Conservation (phyloP, 345 rosid species). For the Hibiscus tridactylites region DNA sequence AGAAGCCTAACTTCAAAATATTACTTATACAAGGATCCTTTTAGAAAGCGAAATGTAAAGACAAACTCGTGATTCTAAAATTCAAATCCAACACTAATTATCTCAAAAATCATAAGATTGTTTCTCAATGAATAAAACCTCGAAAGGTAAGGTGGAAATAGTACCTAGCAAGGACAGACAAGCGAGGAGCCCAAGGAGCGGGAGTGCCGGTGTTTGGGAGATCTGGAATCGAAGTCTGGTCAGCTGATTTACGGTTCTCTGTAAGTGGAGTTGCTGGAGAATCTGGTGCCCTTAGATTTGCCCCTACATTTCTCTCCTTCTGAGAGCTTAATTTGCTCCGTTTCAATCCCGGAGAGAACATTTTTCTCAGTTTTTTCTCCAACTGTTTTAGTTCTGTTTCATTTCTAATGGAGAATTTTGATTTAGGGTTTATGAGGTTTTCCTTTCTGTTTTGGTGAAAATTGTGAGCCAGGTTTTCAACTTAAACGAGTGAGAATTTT, state of each 20-base stretch:
- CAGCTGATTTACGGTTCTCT: conserved; percentile 27
- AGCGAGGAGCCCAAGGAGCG: conserved; percentile 86
- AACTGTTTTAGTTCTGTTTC: neutral
- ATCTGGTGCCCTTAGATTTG: conserved; percentile 23
- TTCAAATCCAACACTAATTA: neutral
- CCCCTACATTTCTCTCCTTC: conserved; percentile 27
- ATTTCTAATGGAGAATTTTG: neutral
- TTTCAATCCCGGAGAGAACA: conserved; percentile 80
- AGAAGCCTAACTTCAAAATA: neutral
- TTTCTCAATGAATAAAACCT: neutral
- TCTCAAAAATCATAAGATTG: neutral
- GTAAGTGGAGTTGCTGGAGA: conserved; percentile 54
- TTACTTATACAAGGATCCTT: neutral
- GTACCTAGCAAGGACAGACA: conserved; percentile 88
- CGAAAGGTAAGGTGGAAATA: neutral
- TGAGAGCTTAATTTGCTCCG: conserved; percentile 38
- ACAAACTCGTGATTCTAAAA: neutral
- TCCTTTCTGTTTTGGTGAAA: neutral
- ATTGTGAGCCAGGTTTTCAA: neutral
- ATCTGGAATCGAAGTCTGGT: conserved; percentile 35
- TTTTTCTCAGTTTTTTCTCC: neutral
- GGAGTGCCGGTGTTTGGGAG: conserved; percentile 81
- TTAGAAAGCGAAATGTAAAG: neutral
- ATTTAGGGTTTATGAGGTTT: conserved; percentile 1
- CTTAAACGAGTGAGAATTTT: neutral